Base-by-base conservation (phyloP, 176 grass and related monocot species). In the Avena sativa region DNA sequence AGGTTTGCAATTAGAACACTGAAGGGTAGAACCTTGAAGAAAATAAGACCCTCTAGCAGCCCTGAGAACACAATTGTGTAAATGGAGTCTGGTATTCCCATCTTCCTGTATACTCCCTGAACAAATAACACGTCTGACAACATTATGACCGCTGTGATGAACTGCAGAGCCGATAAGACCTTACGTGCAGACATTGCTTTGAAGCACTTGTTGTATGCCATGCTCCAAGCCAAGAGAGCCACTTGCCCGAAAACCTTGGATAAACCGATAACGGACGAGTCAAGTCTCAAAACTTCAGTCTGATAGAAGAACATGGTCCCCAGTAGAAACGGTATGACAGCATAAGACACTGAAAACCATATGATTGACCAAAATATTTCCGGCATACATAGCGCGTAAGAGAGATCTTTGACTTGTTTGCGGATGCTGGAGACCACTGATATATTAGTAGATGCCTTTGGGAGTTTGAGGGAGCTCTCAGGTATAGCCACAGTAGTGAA, bases 221-320 rank as follows among this genome's bases (percentile, higher is more conserved):
- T 86, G 83, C 92, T 99, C 97, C 97, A 99, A 59, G 87, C 86
- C 81, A 99, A 79, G 10, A 97, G 88, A 74, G 92, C 26, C 9
- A 85, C 74, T 84, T 99, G 94, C 2, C 97, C 97, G 58, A 97
- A 91, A 43, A 97, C 97, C 89, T 93, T 99, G 21, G 97, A 97
- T 71, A 99, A 71, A 68, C 97, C 97, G 3, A 99, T 92, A 61
- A 96, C 58, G 1, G 94, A 99, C 9, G 97, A 93, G n/a, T 96
- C 89, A 6, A 99, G 91, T 44, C 78, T 91, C 53, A 99, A 84
- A 34, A 96, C 89, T 76, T 94, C 89, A 74, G 97, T 99, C 78
- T 99, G 94, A 69, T 97, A 99, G 83, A 96, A 99, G 86, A 99
- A 99, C 97, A 97, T 99, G 19, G 94, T 94, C 72, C 97, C 94